Base-by-base conservation (phyloP, 1,139 yeast genomes). In the Debaryomycetaceae sp. region DNA sequence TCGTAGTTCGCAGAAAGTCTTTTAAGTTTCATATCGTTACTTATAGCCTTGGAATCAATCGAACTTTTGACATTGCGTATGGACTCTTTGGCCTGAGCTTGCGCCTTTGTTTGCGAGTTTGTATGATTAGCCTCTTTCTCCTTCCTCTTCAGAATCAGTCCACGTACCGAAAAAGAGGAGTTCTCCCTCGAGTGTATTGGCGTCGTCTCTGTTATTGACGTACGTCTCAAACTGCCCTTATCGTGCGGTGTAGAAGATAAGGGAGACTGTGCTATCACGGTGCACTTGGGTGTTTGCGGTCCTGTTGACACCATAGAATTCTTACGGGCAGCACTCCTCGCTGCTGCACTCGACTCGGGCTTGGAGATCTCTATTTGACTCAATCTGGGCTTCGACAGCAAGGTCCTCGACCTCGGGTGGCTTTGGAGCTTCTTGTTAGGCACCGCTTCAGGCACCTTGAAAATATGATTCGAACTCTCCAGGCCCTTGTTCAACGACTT, bases 51-150 rank as follows among this genome's bases (percentile, higher is more conserved):
- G 4, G 58, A 40, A 22, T 59, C 62, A 8, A 65, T 53, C 5
- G 66, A 59, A 5, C 51, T 50, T 42, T 59, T 61, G 4, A 65
- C 53, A 42, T 49, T 57, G 24, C 52, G 51, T 7, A 65, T 27
- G 11, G 11, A 7, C 11, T 27, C 31, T 11, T 27, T 2, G 8
- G 31, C 31, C 11, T 27, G 8, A 8, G 31, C 11, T 11, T 27
- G 31, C 11, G 31, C 31, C 11, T 27, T 27, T 27, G 31, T 27
- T 11, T 27, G 8, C 8, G 31, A 27, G 11, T 27, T 8, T 27
- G 31, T 8, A 11, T 27, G 8, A 7, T 7, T 11, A 27, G 31
- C 11, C 31, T 27, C 11, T 7, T 11, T 27, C 11, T 7, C 8
- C 11, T 27, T 27, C 4, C 31, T 27, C 11, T 27, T 7, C 31